Base-by-base conservation (phyloP, 148 eudicot species). In the Persicaria maculosa region DNA sequence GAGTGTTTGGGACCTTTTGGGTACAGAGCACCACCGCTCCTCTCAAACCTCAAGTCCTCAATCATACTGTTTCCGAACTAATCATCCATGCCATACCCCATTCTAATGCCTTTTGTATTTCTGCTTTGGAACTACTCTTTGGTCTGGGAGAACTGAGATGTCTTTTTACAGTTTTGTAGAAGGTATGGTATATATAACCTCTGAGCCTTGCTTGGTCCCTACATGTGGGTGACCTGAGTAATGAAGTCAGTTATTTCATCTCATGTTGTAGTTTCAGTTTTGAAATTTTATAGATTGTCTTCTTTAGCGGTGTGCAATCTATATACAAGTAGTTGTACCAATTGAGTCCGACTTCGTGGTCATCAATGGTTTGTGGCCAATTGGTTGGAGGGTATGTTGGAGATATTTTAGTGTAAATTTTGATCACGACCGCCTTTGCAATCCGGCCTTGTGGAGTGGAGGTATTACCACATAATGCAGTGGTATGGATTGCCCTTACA, bases 1-100 rank as follows among this genome's bases (percentile, higher is more conserved):
- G 79, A 85, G 72, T 72, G 36, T 2, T 16, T 53, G n/a, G n/a
- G n/a, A n/a, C n/a, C n/a, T n/a, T n/a, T n/a, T n/a, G 7, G 61
- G 48, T 11, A 15, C 17, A 47, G 46, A 68, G 47, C 25, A n/a
- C 43, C 36, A 55, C 20, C 72, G 47, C n/a, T 79, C 9, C 62
- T 57, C 45, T 36, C 70, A 65, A 65, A 65, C 43, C 46, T 40
- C 19, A 65, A 65, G 43, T 36, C 43, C 46, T 40, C 19, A 65
- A 8, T 15, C 19, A 36, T 36, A 6, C 17, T 15, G 2, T 9
- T 9, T 12, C 31, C 6, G 9, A 17, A 57, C 17, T 17, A 17
- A 22, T 25, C 16, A 62, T 22, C 65, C 40, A 2, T 25, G 40
- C 40, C 40, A 31, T 4, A 0, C 44, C 22, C 61, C 0, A 54